These are phyloP conservation scores for Sporothrix brasiliensis DNA, from an alignment of 2,329 filamentous ascomycete genomes.

Conservation along the genomic window DNA sequence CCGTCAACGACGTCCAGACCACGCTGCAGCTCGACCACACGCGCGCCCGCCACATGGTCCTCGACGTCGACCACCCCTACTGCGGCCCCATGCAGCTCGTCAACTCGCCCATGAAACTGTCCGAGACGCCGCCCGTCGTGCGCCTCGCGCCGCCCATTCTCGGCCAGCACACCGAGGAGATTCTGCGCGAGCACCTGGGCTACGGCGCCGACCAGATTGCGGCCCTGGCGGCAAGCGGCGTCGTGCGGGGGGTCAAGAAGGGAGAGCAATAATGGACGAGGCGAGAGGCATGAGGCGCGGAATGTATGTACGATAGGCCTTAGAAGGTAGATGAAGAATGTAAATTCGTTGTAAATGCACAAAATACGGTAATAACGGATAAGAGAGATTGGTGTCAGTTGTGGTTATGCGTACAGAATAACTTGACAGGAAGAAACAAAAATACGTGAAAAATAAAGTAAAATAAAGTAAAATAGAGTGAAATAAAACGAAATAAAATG, in stretches of 20 bases:
- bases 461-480: no score
- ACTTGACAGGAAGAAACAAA: no score
- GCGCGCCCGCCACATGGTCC: constrained; percentile 83
- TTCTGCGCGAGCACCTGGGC: constrained; percentile 66
- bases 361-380: no score
- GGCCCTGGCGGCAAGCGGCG: neutral
- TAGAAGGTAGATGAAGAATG: no score
- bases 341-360: no score
- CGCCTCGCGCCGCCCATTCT: constrained; percentile 79
- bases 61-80: constrained; percentile 77
- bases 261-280: neutral
- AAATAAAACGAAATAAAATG: no score
- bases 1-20: constrained; percentile 87
- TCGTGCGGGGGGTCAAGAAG: constrained; percentile 11
- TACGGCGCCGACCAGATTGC: constrained; percentile 53
- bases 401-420: no score
- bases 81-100: constrained; percentile 89
- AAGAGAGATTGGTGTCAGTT: no score
- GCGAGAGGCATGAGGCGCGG: neutral
- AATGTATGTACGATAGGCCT: neutral
- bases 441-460: no score
- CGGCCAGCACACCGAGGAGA: constrained; percentile 83
- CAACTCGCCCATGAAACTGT: constrained; percentile 94
- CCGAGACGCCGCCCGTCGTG: constrained; percentile 74
- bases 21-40: constrained; percentile 86